Evolutionary conservation across 352 stramenopile genomes (phyloP), one percentile per base, ranked within the genome.

Genomic region (Plasmopara muralis): DNA sequence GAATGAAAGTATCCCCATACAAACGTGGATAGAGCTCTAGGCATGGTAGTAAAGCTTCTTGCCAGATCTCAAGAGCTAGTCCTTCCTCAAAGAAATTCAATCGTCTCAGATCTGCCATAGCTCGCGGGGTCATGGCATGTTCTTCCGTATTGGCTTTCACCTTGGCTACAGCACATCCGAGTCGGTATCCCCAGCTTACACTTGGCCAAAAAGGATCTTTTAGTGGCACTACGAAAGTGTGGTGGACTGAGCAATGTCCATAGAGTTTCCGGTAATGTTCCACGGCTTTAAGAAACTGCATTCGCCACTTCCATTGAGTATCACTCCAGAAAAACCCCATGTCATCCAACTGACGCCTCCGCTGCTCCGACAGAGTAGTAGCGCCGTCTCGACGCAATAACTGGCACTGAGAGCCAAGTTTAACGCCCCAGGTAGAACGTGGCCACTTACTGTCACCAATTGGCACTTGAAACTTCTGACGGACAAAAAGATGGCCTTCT

Each of bases 401-500:
- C 64, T 97, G 91, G n/a, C 95, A 93, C 41, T 91, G 70, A 29
- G 78, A 84, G 31, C 93, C 93, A 16, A 98, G 68, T 35, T 90
- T 84, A 33, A 97, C 72, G 13, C 86, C 89, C 85, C 87, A 95
- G 9, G 86, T 76, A 6, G 86, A 72, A 28, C 87, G 66, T 47
- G 90, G 87, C 84, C 88, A 98, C 13, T 74, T 72, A 9, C 66
- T 30, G 47, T 83, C 69, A 40, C 79, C 64, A 12, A 68, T 38
- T 2, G 89, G 88, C 7, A 98, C 80, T 33, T 83, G 72, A 62
- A 97, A 97, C 25, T 72, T 63, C 50, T 96, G 87, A 16, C 87
- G 87, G 12, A 97, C 87, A 35, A 96, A 86, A 28, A 97, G 64
- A 62, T 98, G 88, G n/a, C 90, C 91, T 47, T 96, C 76, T 6